phyloP scores from a whole-genome alignment of 768 basidiomycete genomes.

The Rubroboletus pulcherrimus region DNA sequence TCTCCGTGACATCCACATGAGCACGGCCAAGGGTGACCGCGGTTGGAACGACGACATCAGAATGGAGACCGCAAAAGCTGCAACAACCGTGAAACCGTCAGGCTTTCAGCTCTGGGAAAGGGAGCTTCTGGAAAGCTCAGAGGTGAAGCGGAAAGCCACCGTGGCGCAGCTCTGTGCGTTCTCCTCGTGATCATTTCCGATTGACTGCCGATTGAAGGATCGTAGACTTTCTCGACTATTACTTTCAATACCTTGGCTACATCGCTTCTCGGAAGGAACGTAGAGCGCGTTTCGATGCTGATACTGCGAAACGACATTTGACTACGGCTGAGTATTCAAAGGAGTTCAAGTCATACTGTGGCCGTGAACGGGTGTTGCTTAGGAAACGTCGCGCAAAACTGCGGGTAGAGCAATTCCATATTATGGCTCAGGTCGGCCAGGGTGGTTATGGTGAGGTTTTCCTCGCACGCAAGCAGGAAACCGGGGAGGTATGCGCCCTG shows the following conservation, averaged over 20 bases:
- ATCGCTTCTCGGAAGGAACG: slow-evolving; percentile 83
- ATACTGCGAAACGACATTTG: slow-evolving; percentile 69
- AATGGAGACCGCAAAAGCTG: slow-evolving; percentile 49
- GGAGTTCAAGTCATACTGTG: slow-evolving; percentile 91
- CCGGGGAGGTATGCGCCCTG: slow-evolving; percentile 92
- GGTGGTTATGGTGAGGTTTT: slow-evolving; percentile 99
- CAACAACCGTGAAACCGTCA: slow-evolving; percentile 48
- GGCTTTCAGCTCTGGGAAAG: slow-evolving; percentile 77
- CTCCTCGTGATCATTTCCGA: slow-evolving; percentile 4
- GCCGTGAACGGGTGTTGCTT: slow-evolving; percentile 90
- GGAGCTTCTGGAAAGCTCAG: slow-evolving; percentile 76
- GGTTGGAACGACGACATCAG: slow-evolving; percentile 51
- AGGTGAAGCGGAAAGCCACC: slow-evolving; percentile 92
- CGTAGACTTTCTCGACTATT: slow-evolving; percentile 94
- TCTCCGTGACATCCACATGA: slow-evolving; percentile 56
- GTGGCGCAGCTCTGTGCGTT: slow-evolving; percentile 93
- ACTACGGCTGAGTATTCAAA: slow-evolving; percentile 52
- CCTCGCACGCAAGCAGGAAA: slow-evolving; percentile 90
- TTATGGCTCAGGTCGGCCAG: slow-evolving; percentile 98
- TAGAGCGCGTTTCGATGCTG: slow-evolving; percentile 74
- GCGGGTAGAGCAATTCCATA: slow-evolving; percentile 92
- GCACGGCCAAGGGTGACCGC: slow-evolving; percentile 52
- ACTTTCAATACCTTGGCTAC: slow-evolving; percentile 93
- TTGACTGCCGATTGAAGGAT: slow-evolving; percentile 10
- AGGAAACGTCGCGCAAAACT: slow-evolving; percentile 90